Evolutionary conservation across 805 yeast species (phyloP).

Genomic region (Cyberlindnera nakhonratchasimensis): DNA sequence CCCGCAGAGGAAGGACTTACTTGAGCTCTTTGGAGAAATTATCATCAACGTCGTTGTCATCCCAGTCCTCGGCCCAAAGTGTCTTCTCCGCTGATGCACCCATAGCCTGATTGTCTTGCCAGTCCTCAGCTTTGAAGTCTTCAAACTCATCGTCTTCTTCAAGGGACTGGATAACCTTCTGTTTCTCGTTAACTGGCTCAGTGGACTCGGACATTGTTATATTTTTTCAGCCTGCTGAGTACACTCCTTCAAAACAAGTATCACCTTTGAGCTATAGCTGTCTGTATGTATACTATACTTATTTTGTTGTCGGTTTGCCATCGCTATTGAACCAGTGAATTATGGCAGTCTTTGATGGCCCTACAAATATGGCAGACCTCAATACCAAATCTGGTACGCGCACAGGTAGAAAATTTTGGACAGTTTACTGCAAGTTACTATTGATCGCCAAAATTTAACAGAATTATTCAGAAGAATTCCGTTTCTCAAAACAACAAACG

Average conservation of each 20-base stretch:
- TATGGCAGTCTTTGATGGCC: too few relatives aligned
- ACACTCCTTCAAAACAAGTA: too few relatives aligned
- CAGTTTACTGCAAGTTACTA: slow-evolving; percentile 1
- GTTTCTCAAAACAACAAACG: too few relatives aligned
- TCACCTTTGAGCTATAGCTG: not conserved
- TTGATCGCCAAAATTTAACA: slow-evolving; percentile 1
- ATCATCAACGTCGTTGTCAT: slow-evolving; percentile 89
- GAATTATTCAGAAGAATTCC: too few relatives aligned
- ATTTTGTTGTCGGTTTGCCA: slow-evolving; percentile 1
- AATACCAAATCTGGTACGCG: not conserved
- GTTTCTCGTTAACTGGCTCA: slow-evolving; percentile 22
- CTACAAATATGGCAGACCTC: not conserved
- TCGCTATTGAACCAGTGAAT: not conserved
- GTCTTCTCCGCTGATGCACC: slow-evolving; percentile 50
- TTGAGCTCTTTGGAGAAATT: slow-evolving; percentile 76
- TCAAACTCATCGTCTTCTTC: slow-evolving; percentile 98
- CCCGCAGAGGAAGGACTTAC: slow-evolving; percentile 31
- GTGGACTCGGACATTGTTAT: slow-evolving; percentile 13
- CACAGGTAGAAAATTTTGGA: slow-evolving; percentile 4
- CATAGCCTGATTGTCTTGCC: slow-evolving; percentile 60
- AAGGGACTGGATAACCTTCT: slow-evolving; percentile 53
- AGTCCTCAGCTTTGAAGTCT: slow-evolving; percentile 90
- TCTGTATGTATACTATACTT: too few relatives aligned
- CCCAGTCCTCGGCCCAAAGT: slow-evolving; percentile 98
- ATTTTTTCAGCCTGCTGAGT: not conserved